Conservation (phyloP, 805 yeast species). For the Metschnikowia dekortorum region DNA sequence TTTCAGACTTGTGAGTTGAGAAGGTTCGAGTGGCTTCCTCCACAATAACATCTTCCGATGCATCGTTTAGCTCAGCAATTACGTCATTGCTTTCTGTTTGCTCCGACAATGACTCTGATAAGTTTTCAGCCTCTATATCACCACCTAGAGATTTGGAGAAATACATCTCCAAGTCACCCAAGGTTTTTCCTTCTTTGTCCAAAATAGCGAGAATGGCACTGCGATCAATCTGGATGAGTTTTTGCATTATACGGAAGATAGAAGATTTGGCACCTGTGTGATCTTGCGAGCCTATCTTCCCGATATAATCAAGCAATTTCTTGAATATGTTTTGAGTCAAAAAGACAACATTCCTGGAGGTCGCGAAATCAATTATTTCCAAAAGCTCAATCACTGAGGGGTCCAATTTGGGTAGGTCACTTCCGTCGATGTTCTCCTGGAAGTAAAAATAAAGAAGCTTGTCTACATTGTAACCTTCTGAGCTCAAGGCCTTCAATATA, state of each 20-base stretch:
- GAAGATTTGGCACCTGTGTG: neutral
- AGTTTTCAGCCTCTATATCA: constrained; percentile 6
- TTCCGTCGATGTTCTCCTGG: constrained; percentile 20
- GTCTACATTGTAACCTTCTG: constrained; percentile 26
- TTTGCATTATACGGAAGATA: constrained; percentile 16
- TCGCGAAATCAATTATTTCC: constrained; percentile 19
- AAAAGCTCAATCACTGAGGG: constrained; percentile 20
- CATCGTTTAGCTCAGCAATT: constrained; percentile 5
- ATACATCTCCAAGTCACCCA: constrained; percentile 47
- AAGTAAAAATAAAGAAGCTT: constrained; percentile 30
- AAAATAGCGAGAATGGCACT: constrained; percentile 20
- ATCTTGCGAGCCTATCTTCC: constrained; percentile 16
- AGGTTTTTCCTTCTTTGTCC: constrained; percentile 14
- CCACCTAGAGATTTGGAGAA: constrained; percentile 57
- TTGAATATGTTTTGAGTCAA: constrained; percentile 16
- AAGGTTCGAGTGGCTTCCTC: neutral
- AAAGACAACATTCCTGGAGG: constrained; percentile 6
- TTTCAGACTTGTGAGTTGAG: constrained; percentile 10
- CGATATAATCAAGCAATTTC: constrained; percentile 9
- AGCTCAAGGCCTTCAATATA: constrained; percentile 13
- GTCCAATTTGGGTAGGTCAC: constrained; percentile 13
- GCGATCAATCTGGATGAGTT: constrained; percentile 18
- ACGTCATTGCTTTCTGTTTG: neutral
- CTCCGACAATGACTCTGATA: neutral
- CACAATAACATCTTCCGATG: neutral